A percentile compares a stretch with the other conserved stretches of the same genome.
These are phyloP conservation scores for Juglanconis oblonga DNA, from an alignment of 2,329 filamentous ascomycete species.

Conservation along the genomic window DNA sequence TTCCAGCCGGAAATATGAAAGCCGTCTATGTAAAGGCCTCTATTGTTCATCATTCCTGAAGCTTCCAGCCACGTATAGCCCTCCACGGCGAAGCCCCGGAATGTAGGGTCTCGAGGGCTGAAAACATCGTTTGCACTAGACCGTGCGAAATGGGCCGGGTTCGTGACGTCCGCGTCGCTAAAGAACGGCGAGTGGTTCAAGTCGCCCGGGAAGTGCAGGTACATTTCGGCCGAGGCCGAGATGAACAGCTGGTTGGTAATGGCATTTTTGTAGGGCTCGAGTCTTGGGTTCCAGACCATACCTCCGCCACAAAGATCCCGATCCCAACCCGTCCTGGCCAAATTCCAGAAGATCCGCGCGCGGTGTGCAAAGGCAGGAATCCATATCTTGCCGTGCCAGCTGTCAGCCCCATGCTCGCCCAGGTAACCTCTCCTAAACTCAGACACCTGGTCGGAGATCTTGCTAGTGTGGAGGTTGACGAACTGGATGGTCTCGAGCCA, in stretches of 20 bases:
- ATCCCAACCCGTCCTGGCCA: conserved; percentile 79
- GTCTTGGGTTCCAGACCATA: conserved; percentile 83
- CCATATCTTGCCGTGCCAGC: conserved; percentile 78
- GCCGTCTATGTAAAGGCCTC: conserved; percentile 79
- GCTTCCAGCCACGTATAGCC: conserved; percentile 77
- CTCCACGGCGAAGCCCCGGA: conserved; percentile 70
- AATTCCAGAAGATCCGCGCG: conserved; percentile 79
- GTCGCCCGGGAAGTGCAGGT: conserved; percentile 82
- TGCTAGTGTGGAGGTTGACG: conserved; percentile 63
- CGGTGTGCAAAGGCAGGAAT: conserved; percentile 76
- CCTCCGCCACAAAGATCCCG: conserved; percentile 77
- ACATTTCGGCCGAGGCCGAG: conserved; percentile 83
- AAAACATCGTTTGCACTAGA: conserved; percentile 25
- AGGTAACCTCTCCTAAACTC: not conserved
- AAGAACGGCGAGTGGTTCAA: conserved; percentile 66
- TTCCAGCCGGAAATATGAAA: conserved; percentile 75
- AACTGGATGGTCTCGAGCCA: conserved; percentile 85
- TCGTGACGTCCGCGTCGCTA: conserved; percentile 10
- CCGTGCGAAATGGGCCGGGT: not conserved
- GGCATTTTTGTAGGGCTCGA: conserved; percentile 88
- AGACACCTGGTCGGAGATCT: conserved; percentile 49
- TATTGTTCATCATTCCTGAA: conserved; percentile 75
- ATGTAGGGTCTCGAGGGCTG: conserved; percentile 53
- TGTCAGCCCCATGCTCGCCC: conserved; percentile 22
- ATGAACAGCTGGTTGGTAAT: conserved; percentile 94